Evolutionary conservation across 2,329 filamentous ascomycete species (phyloP), one percentile per base, ranked within the genome.

Genomic region (Fusarium sp.): DNA sequence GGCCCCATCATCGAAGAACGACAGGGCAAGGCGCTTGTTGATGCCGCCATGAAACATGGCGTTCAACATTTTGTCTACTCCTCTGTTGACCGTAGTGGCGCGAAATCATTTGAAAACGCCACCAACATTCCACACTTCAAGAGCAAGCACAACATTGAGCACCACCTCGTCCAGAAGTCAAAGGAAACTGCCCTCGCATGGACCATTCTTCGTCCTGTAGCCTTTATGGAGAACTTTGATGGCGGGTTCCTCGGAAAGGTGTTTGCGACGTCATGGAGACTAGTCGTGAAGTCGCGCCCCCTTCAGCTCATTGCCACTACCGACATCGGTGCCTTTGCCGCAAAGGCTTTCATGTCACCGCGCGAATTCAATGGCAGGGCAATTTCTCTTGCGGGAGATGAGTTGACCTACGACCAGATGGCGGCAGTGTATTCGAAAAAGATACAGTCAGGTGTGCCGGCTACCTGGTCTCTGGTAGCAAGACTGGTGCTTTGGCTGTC

Each of bases 51-150:
- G 56, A 86, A 87, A 31, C 82, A 88, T 35, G 84, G 85, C 13
- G 88, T 92, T 57, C 83, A 86, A 65, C 86, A 89, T 77, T 90
- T 92, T 74, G 86, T 93, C 65, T 92, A 91, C 80, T 86, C 86
- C 1, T 90, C 87, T 45, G 88, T 91, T 9, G 91, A 92, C 67
- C 89, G 91, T 29, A 87, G 88, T 54, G 89, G 90, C 22, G 85
- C 86, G 59, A 85, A 84, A 45, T 86, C 85, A 57, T 81, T 85
- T 58, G 83, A 85, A 14, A 86, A 86, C 71, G 84, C 88, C 0
- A 92, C 90, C 4, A 71, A 84, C 1, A 83, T 92, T 41, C 89
- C 89, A 0, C 90, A 92, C 78, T 93, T 92, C 79, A 84, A 85
- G 67, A 83, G 81, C 80, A 92, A 93, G 80, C 86, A 89, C 76